Evolutionary conservation across 768 basidiomycete species (phyloP).

Genomic region (Tephrocybe sp.): DNA sequence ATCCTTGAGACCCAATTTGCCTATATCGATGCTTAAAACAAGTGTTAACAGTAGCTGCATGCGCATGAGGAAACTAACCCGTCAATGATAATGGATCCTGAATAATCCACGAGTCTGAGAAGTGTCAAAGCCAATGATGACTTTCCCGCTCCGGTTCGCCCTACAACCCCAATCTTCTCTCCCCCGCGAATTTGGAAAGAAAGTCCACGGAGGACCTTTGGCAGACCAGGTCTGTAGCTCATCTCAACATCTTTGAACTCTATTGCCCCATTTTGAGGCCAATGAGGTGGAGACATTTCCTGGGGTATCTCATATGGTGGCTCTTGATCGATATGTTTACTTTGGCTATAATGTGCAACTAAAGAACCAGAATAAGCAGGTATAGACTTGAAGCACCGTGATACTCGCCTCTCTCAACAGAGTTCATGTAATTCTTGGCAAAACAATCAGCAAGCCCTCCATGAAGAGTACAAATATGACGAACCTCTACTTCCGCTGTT

Average conservation of each 20-base stretch:
- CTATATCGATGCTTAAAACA: constrained; percentile 55
- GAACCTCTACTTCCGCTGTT: constrained; percentile 64
- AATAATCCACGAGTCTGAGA: constrained; percentile 68
- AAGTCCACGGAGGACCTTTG: constrained; percentile 67
- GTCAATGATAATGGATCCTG: constrained; percentile 65
- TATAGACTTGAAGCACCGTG: constrained; percentile 28
- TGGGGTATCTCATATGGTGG: constrained; percentile 60
- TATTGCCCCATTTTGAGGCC: constrained; percentile 65
- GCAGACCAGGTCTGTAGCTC: constrained; percentile 71
- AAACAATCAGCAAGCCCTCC: not conserved
- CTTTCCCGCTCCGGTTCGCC: constrained; percentile 60
- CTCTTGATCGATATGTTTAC: constrained; percentile 58
- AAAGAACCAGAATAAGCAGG: not conserved
- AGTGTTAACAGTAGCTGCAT: constrained; percentile 11
- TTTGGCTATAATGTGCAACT: constrained; percentile 57
- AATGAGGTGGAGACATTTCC: constrained; percentile 52
- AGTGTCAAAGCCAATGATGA: constrained; percentile 65
- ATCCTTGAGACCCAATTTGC: constrained; percentile 64
- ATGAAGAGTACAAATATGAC: constrained; percentile 3
- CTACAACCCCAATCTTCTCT: constrained; percentile 81
- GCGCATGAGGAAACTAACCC: constrained; percentile 34
- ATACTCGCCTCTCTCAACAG: constrained; percentile 55
- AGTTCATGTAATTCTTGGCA: constrained; percentile 63
- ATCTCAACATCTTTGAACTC: constrained; percentile 59
- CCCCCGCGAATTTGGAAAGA: constrained; percentile 58